Base-by-base conservation (phyloP, 306 rosid genomes). In the Mucuna pruriens region DNA sequence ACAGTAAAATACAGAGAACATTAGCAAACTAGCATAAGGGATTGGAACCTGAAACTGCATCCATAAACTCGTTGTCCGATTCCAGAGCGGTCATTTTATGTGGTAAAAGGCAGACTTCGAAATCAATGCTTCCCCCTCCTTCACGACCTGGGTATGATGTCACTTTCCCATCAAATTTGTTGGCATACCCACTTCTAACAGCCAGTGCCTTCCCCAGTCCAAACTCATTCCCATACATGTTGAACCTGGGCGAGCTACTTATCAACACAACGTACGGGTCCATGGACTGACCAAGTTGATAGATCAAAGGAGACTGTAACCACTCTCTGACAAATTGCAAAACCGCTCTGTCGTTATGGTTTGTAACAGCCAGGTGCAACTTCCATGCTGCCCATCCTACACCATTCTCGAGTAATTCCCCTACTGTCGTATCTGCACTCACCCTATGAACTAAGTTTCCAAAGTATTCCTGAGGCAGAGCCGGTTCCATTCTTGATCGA, bases 131-230 rank as follows among this genome's bases (percentile, higher is more conserved):
- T 26, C 96, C 94, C 0, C 84, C 94, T 48, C 86, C 89, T 75
- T 87, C 90, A 3, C n/a, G 45, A 0, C 96, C 94, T 0, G 81
- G 87, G 9, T 79, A 89, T 0, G 91, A 75, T 5, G 90, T 33
- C 34, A 92, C 84, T 25, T 75, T 84, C 0, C 95, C 92, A n/a
- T 76, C 80, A 38, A 74, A 84, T 34, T 92, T 94, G 71, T 88
- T 71, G 0, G 86, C 91, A 45, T 87, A 87, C 0, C 98, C 95
- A 67, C 94, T 87, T 0, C 81, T 75, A 17, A 88, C 76, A 4
- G 87, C 87, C 78, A 90, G 34, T 0, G 91, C 90, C 79, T 89
- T 92, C 3, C 92, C 97, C 96, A 92, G 87, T 61, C 98, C 96
- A 65, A 94, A 92, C 45, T 92, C 90, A 31, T 78, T 86, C 9